These are phyloP conservation scores for Venturia nashicola DNA, from an alignment of 2,329 filamentous ascomycete genomes.

Conservation along the genomic window DNA sequence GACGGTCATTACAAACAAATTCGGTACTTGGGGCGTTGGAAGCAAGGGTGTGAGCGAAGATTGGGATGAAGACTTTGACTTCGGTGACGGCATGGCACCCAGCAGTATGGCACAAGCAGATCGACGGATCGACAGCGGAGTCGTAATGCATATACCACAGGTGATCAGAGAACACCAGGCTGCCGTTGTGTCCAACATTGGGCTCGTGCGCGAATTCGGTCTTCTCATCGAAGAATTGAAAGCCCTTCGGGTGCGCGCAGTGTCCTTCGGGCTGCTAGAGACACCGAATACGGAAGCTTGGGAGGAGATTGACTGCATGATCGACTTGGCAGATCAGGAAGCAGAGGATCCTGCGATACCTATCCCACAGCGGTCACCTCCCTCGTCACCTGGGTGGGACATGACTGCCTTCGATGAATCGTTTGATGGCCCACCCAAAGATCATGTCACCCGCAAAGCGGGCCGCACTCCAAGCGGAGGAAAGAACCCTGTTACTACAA, in stretches of 20 bases:
- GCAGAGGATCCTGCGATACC: conserved; percentile 42
- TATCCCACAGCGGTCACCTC: conserved; percentile 38
- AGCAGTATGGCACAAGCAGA: conserved; percentile 16
- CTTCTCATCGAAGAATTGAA: conserved; percentile 74
- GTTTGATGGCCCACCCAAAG: neutral
- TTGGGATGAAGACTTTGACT: conserved; percentile 85
- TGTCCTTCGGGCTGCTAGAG: conserved; percentile 51
- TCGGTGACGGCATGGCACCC: conserved; percentile 36
- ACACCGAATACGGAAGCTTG: conserved; percentile 52
- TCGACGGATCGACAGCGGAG: conserved; percentile 30
- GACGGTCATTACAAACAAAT: conserved; percentile 50
- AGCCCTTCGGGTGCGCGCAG: conserved; percentile 58
- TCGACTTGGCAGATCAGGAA: conserved; percentile 63
- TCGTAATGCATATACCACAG: conserved; percentile 58
- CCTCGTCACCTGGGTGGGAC: conserved; percentile 45
- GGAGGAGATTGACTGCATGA: conserved; percentile 78
- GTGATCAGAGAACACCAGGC: conserved; percentile 72
- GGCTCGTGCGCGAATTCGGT: conserved; percentile 71
- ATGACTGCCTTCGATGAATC: conserved; percentile 45
- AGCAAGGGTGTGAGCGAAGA: conserved; percentile 72
- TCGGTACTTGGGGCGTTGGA: conserved; percentile 72
- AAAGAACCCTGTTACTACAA: neutral
- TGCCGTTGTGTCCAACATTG: conserved; percentile 71
- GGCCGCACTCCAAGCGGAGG: neutral
- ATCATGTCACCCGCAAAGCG: neutral